Evolutionary conservation across 2,329 filamentous ascomycete genomes (phyloP).

Genomic region (Teratosphaeria gauchensis): DNA sequence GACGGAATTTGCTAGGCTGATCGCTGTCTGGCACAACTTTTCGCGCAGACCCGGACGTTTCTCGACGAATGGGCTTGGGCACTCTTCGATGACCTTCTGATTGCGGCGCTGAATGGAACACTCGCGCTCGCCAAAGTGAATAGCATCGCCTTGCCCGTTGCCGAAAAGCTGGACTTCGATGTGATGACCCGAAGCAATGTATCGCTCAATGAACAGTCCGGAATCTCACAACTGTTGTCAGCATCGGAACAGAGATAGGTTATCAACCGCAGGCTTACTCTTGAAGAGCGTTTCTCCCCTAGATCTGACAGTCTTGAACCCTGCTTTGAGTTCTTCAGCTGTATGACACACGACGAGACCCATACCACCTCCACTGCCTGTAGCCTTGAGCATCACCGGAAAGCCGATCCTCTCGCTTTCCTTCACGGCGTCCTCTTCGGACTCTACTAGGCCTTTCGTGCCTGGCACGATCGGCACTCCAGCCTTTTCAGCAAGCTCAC

Average conservation of each 20-base stretch:
- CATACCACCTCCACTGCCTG: conserved; percentile 62
- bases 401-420: conserved; percentile 39
- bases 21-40: conserved; percentile 57
- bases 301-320: conserved; percentile 52
- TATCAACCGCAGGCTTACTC: conserved; percentile 23
- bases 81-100: conserved; percentile 87
- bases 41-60: conserved; percentile 46
- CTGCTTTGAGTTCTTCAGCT: conserved; percentile 58
- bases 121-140: conserved; percentile 79
- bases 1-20: conserved; percentile 50
- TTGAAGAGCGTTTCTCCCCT: conserved; percentile 73
- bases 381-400: conserved; percentile 50
- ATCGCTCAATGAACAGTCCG: conserved; percentile 77
- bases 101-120: conserved; percentile 80
- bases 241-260: neutral
- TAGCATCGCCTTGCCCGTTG: conserved; percentile 66
- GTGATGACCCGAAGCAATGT: conserved; percentile 68
- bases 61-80: conserved; percentile 61
- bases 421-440: conserved; percentile 38
- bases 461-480: conserved; percentile 48
- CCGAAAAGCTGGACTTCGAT: conserved; percentile 90
- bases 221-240: conserved; percentile 37
- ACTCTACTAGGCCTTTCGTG: conserved; percentile 39
- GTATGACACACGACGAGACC: conserved; percentile 67
- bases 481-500: conserved; percentile 43